These are phyloP conservation scores for Umbelopsis isabellina DNA, from an alignment of 192 early-diverging fungal species.

Conservation along the genomic window DNA sequence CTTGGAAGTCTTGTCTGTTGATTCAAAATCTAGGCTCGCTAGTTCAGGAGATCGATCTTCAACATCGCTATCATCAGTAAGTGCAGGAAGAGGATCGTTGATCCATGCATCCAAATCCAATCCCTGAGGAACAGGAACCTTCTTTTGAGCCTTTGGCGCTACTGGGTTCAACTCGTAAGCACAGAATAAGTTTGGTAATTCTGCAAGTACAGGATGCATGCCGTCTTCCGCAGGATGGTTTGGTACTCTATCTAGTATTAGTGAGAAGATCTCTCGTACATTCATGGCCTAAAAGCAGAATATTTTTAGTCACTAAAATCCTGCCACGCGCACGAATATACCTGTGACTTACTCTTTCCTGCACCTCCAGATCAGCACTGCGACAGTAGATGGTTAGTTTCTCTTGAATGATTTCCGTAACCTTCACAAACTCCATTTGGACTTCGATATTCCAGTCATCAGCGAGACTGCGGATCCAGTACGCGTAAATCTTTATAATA, in stretches of 20 bases:
- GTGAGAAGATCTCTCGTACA: slow-evolving; percentile 49
- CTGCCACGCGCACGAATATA: slow-evolving; percentile 20
- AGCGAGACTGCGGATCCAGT: slow-evolving; percentile 57
- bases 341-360: slow-evolving; percentile 62
- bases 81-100: slow-evolving; percentile 64
- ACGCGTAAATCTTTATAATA: slow-evolving; percentile 69
- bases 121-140: slow-evolving; percentile 86
- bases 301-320: neutral
- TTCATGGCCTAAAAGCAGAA: slow-evolving; percentile 46
- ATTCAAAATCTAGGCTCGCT: slow-evolving; percentile 7
- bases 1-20: slow-evolving; percentile 26
- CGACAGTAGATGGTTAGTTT: slow-evolving; percentile 53
- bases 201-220: slow-evolving; percentile 48
- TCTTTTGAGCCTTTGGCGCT: slow-evolving; percentile 84
- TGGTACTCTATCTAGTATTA: slow-evolving; percentile 47
- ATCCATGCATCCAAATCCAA: slow-evolving; percentile 86
- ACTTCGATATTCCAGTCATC: slow-evolving; percentile 57
- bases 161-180: slow-evolving; percentile 90
- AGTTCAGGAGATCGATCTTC: slow-evolving; percentile 22
- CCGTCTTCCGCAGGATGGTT: slow-evolving; percentile 31
- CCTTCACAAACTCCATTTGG: slow-evolving; percentile 50
- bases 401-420: slow-evolving; percentile 47
- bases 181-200: slow-evolving; percentile 71
- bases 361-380: slow-evolving; percentile 75
- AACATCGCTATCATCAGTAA: slow-evolving; percentile 31